Base-by-base conservation (phyloP, 2,329 filamentous ascomycete genomes). In the Clonostachys sp. region DNA sequence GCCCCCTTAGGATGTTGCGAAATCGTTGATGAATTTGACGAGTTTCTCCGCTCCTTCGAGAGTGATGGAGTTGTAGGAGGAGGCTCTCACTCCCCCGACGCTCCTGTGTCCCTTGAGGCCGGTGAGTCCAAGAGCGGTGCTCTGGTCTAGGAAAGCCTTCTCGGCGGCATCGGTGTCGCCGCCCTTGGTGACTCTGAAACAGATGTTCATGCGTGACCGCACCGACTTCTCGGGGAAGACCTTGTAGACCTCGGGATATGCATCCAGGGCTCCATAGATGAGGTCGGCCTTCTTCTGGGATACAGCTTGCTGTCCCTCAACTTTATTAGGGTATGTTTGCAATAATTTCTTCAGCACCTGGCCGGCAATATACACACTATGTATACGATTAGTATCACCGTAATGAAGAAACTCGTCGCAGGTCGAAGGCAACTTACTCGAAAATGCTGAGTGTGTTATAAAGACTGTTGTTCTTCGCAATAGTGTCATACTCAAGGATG, bases 371-470 rank as follows among this genome's bases (percentile, higher is more conserved):
- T 86, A 97, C 36, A 96, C 87, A 64, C 92, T 82, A 46, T 18
- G 16, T 42, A 6, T 6, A 12, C 14, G 12, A 57, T 30, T 41
- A 57, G 54, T 30, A 10, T 30, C 24, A 10, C 24, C 24, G 24
- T 30, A 30, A 10, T 30, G 24, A 30, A 4, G 24, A 10, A 30
- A 30, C 3, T 30, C 24, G 8, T 30, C 24, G 24, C 24, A 30
- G 8, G 24, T 5, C 4, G 24, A 30, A 30, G 24, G 36, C n/a
- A 12, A 68, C 78, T 61, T 65, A 83, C 80, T 82, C 91, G 60
- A 97, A 96, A 60, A 97, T 95, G 59, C 89, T 91, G 12, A 97
- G 73, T 0, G 92, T 97, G 70, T 97, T 97, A 74, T 97, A 97
- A 30, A 97, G 77, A 57, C 87, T 94, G 72, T 95, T 94, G 72